Evolutionary conservation across 768 basidiomycete species (phyloP).

Genomic region (Serendipita sp.): DNA sequence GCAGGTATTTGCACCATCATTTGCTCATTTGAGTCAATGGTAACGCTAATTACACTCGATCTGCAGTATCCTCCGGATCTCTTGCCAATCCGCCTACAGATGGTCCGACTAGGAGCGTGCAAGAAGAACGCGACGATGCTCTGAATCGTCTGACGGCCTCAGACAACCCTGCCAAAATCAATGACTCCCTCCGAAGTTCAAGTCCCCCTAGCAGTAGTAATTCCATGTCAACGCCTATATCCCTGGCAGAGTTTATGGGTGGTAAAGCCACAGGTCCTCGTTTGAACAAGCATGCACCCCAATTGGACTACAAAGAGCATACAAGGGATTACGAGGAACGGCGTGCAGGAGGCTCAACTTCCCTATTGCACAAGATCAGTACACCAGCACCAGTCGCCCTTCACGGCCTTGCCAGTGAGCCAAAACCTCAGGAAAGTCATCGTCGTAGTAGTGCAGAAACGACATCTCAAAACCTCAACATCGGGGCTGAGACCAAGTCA

Average conservation of each 20-base stretch:
- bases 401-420: slow-evolving; percentile 42
- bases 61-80: not conserved
- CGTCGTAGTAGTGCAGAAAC: too few species aligned
- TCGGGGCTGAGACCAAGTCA: too few species aligned
- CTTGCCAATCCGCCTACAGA: not conserved
- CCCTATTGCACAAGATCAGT: not conserved
- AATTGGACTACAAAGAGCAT: slow-evolving; percentile 45
- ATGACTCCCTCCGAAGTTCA: slow-evolving; percentile 5
- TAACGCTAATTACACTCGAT: not conserved
- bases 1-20: not conserved
- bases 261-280: slow-evolving; percentile 60
- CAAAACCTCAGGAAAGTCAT: not conserved
- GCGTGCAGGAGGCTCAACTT: slow-evolving; percentile 6
- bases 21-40: not conserved
- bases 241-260: slow-evolving; percentile 69
- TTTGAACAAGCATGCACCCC: slow-evolving; percentile 55
- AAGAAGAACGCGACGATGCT: slow-evolving; percentile 26
- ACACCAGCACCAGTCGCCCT: slow-evolving; percentile 50
- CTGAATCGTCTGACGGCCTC: slow-evolving; percentile 12
- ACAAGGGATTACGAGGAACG: slow-evolving; percentile 50
- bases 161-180: not conserved
- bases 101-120: not conserved
- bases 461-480: too few species aligned
- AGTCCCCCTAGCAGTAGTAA: not conserved
- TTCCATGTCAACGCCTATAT: slow-evolving; percentile 27